Evolutionary conservation across 2,329 filamentous ascomycete genomes (phyloP).

Genomic region (Trichophyton benhamiae): DNA sequence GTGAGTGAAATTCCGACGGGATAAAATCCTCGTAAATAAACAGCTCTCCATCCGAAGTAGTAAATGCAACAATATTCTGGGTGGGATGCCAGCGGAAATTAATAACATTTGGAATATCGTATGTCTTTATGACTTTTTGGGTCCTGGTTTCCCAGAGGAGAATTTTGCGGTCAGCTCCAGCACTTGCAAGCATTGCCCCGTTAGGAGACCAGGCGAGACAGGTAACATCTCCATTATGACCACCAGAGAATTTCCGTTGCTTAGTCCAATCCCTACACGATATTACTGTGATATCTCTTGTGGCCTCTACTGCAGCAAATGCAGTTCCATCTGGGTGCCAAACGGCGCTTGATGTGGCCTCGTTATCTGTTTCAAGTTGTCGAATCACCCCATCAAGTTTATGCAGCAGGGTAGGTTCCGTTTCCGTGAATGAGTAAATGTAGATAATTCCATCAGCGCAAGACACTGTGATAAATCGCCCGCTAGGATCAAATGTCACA

Average conservation of each 20-base stretch:
- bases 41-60: constrained; percentile 81
- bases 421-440: constrained; percentile 68
- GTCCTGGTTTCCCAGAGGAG: constrained; percentile 79
- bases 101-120: constrained; percentile 72
- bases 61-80: constrained; percentile 81
- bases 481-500: constrained; percentile 72
- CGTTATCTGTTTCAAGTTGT: constrained; percentile 61
- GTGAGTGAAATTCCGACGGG: constrained; percentile 36
- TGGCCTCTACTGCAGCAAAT: constrained; percentile 73
- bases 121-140: constrained; percentile 64
- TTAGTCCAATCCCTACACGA: constrained; percentile 85
- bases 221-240: constrained; percentile 74
- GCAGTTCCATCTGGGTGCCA: constrained; percentile 95
- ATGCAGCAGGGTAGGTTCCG: constrained; percentile 67
- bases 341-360: constrained; percentile 58
- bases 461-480: constrained; percentile 63
- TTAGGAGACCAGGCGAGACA: constrained; percentile 90
- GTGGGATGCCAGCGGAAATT: constrained; percentile 84
- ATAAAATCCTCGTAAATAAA: constrained; percentile 63
- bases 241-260: constrained; percentile 64
- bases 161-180: constrained; percentile 39
- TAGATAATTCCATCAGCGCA: constrained; percentile 85
- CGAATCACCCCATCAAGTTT: constrained; percentile 80
- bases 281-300: constrained; percentile 71
- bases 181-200: constrained; percentile 66